Base-by-base conservation (phyloP, 2,329 filamentous ascomycete genomes). In the Aurifilum marmelostoma region DNA sequence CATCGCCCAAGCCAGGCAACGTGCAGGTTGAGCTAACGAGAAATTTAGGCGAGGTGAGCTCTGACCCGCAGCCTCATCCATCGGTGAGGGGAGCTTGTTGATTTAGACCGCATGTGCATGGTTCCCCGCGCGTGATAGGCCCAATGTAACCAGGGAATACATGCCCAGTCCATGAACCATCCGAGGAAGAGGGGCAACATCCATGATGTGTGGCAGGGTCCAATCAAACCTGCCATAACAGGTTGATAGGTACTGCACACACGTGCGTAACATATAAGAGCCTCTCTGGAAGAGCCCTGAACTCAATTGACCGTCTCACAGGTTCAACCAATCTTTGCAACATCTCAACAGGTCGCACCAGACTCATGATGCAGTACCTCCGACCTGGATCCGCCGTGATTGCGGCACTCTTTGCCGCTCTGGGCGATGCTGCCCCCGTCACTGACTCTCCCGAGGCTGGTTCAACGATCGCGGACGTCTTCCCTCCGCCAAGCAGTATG, bases 401-500 rank as follows among this genome's bases (percentile, higher is more conserved):
- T 1, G 29, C 54, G n/a, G 64, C 34, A 24, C 43, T 58, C 34
- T 47, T 71, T 21, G 54, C 37, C 6, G 47, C 63, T 32, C 16
- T 71, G 37, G 56, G 41, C 6, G 39, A 39, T 24, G 64, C 69
- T 9, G 60, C 34, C 6, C 70, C 70, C 3, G 60, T 66, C 47
- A 63, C 27, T 41, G 64, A 71, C 63, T 66, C 65, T 24, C 66
- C 68, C 37, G 63, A 29, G 3, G 68, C 70, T 59, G 70, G 70
- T 16, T 62, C 66, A 11, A 70, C 66, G 18, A 71, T 68, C 1
- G 71, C 73, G 11, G 73, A 75, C 37, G 54, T 67, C 6, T 75
- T 69, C 32, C 74, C 74, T 41, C 74, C 74, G 24, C 43, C 63
- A 12, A 67, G 71, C 67, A 75, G 74, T 75, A 68, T 50, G 74